Conservation (phyloP, 495 filamentous ascomycete genomes). For the Cladorrhinum samala region DNA sequence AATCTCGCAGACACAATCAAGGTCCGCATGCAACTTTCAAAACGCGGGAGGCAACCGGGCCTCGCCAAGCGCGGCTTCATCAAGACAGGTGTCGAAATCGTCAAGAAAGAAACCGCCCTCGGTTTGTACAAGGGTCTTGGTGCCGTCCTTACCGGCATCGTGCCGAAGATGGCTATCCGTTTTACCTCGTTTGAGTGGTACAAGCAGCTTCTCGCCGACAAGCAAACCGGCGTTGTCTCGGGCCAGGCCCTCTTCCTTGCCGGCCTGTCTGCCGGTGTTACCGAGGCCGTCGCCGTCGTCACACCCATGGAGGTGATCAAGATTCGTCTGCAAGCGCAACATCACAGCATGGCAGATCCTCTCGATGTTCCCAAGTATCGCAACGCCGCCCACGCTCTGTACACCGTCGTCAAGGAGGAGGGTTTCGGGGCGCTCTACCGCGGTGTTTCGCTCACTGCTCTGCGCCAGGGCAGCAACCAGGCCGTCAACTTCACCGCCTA, state of each 20-base stretch:
- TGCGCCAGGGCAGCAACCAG: conserved; percentile 94
- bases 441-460: conserved; percentile 85
- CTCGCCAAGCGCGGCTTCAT: conserved; percentile 79
- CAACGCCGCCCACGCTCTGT: conserved; percentile 91
- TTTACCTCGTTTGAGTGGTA: conserved; percentile 98
- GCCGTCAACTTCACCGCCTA: conserved; percentile 99
- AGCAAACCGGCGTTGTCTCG: conserved; percentile 55
- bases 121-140: conserved; percentile 86
- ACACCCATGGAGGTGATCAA: conserved; percentile 99
- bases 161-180: conserved; percentile 99
- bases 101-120: conserved; percentile 80
- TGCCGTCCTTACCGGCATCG: conserved; percentile 91
- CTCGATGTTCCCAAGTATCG: conserved; percentile 92
- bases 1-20: conserved; percentile 75
- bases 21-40: conserved; percentile 98
- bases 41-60: conserved; percentile 74
- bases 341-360: conserved; percentile 89
- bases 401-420: conserved; percentile 88
- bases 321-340: conserved; percentile 94
- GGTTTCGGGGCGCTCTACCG: conserved; percentile 82
- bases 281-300: conserved; percentile 91
- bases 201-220: conserved; percentile 71
- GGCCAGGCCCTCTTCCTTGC: conserved; percentile 81
- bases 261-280: conserved; percentile 86
- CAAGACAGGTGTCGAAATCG: conserved; percentile 78